phyloP scores from a whole-genome alignment of 257 asterid species.

The Forsythia viridissima region DNA sequence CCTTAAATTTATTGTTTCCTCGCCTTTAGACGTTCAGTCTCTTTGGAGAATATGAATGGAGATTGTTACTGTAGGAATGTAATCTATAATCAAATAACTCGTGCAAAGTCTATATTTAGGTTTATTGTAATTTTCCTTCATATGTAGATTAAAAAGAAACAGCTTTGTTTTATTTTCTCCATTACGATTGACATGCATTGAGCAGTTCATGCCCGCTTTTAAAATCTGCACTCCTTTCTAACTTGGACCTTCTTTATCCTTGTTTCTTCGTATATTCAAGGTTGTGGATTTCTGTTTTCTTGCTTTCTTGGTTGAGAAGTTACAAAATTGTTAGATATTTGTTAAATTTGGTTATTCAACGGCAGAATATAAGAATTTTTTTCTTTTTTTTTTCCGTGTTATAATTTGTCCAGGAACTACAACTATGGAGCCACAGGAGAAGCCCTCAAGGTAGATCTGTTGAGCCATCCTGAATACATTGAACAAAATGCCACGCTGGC shows the following conservation, averaged over 20 bases:
- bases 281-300: background rate
- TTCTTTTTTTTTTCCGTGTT: background rate
- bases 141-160: background rate
- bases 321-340: background rate
- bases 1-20: background rate
- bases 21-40: background rate
- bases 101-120: background rate
- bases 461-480: conserved; percentile 87
- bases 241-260: background rate
- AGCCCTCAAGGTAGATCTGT: conserved; percentile 64
- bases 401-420: conserved; percentile 56
- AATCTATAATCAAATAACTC: too few species aligned
- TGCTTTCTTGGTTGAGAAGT: background rate
- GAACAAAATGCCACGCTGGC: conserved; percentile 95
- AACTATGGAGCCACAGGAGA: conserved; percentile 68
- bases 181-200: background rate
- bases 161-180: background rate
- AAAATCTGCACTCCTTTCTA: background rate
- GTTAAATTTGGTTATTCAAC: background rate
- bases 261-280: background rate
- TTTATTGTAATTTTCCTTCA: background rate
- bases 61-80: too few species aligned
- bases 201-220: background rate
- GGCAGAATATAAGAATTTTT: background rate
- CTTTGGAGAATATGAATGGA: background rate